Evolutionary conservation across 202 grass and related monocot genomes (phyloP).

Genomic region (Panicum hallii): DNA sequence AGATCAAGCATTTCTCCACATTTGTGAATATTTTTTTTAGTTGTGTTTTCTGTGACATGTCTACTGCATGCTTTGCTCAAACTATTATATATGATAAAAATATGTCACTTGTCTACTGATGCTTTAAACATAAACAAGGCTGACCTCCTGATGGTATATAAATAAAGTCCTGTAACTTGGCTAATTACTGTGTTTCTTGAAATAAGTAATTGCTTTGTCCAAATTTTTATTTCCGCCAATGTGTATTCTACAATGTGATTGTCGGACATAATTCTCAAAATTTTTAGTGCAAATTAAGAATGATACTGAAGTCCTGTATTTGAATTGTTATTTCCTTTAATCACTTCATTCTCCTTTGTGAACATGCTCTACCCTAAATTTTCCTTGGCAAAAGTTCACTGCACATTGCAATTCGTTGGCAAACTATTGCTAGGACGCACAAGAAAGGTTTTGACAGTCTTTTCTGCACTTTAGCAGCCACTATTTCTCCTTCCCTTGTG

Average conservation of each 20-base stretch:
- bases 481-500: slow-evolving; percentile 84
- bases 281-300: slow-evolving; percentile 32
- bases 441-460: slow-evolving; percentile 45
- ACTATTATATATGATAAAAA: slow-evolving; percentile 18
- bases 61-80: slow-evolving; percentile 22
- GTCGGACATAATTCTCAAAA: slow-evolving; percentile 21
- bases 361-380: slow-evolving; percentile 10
- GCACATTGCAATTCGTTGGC: slow-evolving; percentile 32
- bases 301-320: background rate
- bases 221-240: slow-evolving; percentile 27
- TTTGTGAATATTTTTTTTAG: slow-evolving; percentile 22
- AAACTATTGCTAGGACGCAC: slow-evolving; percentile 34
- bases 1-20: background rate
- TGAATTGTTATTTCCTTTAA: background rate
- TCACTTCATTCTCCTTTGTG: background rate
- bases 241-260: slow-evolving; percentile 25
- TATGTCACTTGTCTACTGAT: slow-evolving; percentile 20
- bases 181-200: slow-evolving; percentile 1
- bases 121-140: slow-evolving; percentile 10
- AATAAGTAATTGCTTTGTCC: background rate
- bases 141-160: slow-evolving; percentile 6
- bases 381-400: slow-evolving; percentile 30
- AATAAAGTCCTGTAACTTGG: slow-evolving; percentile 9
- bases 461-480: slow-evolving; percentile 69
- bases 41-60: slow-evolving; percentile 25